Conservation (phyloP, 805 yeast genomes). For the Saturnispora saitoi region DNA sequence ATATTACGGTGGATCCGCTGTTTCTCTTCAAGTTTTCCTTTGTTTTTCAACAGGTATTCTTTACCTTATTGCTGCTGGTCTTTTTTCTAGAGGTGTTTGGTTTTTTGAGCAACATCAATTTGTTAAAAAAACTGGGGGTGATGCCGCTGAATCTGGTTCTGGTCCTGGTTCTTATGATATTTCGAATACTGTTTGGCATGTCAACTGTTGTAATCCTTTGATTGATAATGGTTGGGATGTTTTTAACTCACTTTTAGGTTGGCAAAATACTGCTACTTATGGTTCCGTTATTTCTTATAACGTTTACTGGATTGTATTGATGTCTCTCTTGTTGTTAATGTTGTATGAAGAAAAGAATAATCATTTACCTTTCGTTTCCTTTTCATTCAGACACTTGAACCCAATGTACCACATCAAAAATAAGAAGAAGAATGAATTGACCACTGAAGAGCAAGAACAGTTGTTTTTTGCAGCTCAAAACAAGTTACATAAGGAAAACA, state of each 20-base stretch:
- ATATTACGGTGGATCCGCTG: conserved; percentile 73
- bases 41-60: conserved; percentile 81
- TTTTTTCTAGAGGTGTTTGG: conserved; percentile 93
- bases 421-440: conserved; percentile 52
- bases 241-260: conserved; percentile 87
- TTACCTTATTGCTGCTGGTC: conserved; percentile 84
- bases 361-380: conserved; percentile 57
- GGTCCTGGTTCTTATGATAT: conserved; percentile 96
- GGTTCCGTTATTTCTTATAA: conserved; percentile 89
- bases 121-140: conserved; percentile 75
- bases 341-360: conserved; percentile 78
- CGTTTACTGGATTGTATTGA: conserved; percentile 73
- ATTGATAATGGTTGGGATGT: conserved; percentile 93
- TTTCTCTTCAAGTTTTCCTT: conserved; percentile 83
- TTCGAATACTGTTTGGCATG: conserved; percentile 80
- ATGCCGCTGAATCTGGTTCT: conserved; percentile 83
- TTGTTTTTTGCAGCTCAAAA: conserved; percentile 39
- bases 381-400: conserved; percentile 45
- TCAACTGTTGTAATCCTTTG: conserved; percentile 94
- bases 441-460: conserved; percentile 42
- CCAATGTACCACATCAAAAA: conserved; percentile 68
- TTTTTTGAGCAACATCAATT: conserved; percentile 65
- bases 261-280: conserved; percentile 95
- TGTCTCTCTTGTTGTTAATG: conserved; percentile 49
- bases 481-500: neutral